Percentiles rank a stretch among this genome's conserved stretches.
Evolutionary conservation across 2,329 filamentous ascomycete species (phyloP).

Genomic region (Hymenoscyphus occultus): DNA sequence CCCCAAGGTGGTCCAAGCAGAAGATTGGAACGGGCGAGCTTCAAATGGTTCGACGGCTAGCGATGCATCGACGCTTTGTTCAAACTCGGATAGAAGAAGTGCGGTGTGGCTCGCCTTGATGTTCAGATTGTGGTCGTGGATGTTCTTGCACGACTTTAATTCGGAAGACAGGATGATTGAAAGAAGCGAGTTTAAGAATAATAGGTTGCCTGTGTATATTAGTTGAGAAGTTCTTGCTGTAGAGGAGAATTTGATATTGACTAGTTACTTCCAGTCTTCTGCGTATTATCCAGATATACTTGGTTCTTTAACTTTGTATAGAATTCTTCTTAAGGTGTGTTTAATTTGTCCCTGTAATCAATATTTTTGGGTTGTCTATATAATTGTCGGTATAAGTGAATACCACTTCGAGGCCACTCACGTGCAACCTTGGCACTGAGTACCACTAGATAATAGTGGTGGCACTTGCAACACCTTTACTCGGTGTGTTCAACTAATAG

Average conservation of each 20-base stretch:
- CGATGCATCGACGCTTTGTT: constrained; percentile 6
- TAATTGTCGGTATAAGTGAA: too few species aligned
- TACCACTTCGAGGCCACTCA: too few species aligned
- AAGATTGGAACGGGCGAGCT: background rate
- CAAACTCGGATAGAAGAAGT: constrained; percentile 1
- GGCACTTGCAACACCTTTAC: too few species aligned
- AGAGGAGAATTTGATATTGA: background rate
- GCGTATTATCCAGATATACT: too few species aligned
- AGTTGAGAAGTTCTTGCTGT: background rate
- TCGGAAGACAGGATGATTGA: constrained; percentile 16
- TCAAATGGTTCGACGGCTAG: background rate
- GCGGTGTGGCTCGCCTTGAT: constrained; percentile 24
- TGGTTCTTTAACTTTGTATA: too few species aligned
- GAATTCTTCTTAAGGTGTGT: too few species aligned
- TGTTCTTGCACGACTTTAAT: constrained; percentile 20
- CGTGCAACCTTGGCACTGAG: too few species aligned
- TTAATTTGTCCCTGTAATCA: too few species aligned
- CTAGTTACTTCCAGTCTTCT: background rate
- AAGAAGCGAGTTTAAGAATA: constrained; percentile 12
- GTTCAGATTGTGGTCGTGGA: constrained; percentile 27
- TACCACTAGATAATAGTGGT: too few species aligned
- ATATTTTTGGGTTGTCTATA: too few species aligned
- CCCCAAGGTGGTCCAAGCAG: background rate
- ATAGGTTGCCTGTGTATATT: constrained; percentile 17
- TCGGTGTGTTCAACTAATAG: too few species aligned